These are phyloP conservation scores for Didymellaceae sp. DNA, from an alignment of 2,329 filamentous ascomycete species.

Conservation along the genomic window DNA sequence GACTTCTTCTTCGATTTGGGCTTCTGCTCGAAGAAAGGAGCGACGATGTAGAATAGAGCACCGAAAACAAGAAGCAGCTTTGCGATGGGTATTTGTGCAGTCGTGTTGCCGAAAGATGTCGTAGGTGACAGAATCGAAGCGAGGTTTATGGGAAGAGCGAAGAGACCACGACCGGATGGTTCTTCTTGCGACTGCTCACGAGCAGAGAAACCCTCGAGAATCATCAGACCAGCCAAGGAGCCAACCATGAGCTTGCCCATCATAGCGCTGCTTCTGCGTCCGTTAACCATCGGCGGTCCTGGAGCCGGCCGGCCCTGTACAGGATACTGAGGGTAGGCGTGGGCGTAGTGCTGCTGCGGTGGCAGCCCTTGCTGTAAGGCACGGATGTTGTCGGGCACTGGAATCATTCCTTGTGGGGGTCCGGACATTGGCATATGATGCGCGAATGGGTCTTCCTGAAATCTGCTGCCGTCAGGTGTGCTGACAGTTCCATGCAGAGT, in stretches of 20 bases:
- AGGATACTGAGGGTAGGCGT: constrained; percentile 43
- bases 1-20: constrained; percentile 60
- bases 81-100: constrained; percentile 53
- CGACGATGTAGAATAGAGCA: constrained; percentile 63
- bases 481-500: constrained; percentile 40
- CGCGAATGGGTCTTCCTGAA: constrained; percentile 48
- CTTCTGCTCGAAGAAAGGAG: constrained; percentile 63
- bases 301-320: constrained; percentile 30
- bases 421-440: constrained; percentile 37
- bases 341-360: constrained; percentile 47
- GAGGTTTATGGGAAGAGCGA: constrained; percentile 50
- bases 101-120: constrained; percentile 39
- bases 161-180: constrained; percentile 50
- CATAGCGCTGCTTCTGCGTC: constrained; percentile 56
- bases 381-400: constrained; percentile 51
- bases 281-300: constrained; percentile 47
- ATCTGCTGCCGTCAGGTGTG: constrained; percentile 46
- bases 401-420: constrained; percentile 51
- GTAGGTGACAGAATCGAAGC: constrained; percentile 40
- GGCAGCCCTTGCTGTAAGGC: constrained; percentile 48
- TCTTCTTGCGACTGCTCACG: constrained; percentile 61
- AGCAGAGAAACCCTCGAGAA: constrained; percentile 79
- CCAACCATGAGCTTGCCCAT: constrained; percentile 88
- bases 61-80: constrained; percentile 60
- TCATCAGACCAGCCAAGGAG: constrained; percentile 89